Evolutionary conservation across 169 alveolate species (phyloP), one percentile per base, ranked within the genome.

Genomic region (Plasmodium vivax): DNA sequence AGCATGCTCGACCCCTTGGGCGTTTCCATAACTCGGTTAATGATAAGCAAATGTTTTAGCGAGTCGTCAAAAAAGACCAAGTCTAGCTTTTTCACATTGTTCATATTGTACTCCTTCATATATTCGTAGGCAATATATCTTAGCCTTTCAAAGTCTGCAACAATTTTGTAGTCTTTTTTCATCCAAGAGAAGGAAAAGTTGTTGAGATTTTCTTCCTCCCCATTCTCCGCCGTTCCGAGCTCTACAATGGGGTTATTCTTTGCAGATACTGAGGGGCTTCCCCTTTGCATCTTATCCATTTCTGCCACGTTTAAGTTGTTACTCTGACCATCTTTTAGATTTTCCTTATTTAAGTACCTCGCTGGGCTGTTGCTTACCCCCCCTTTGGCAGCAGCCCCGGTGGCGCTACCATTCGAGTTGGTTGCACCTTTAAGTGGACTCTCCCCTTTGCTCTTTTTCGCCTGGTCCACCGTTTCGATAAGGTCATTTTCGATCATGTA

Each of bases 51-150:
- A 95, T 99, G 99, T 92, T 97, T 98, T 72, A 99, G 95, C 34
- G 99, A 99, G 95, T 98, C 99, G 94, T 99, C 99, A 96, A 99
- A 99, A 81, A 99, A 97, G 71, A 98, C 99, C 62, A 99, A 96
- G 92, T 98, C 97, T 97, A 98, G 98, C 79, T 97, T 97, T 97
- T 98, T 98, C 34, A 98, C 98, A 90, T 96, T 96, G 88, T 97
- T 97, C 74, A 98, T 98, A 95, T 99, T 99, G 95, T 97, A 98
- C 79, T 96, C 97, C 34, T 97, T 96, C 95, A 99, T 95, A 82
- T 97, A 97, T 79, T 96, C 96, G 87, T 97, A 95, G 38, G 98
- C 98, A 82, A 97, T 97, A 83, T 96, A 95, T 91, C 98, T 96
- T 82, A 97, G 95, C 68, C 93, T 94, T 51, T 97, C 98, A 92